These are phyloP conservation scores for Phialophora tarda DNA, from an alignment of 2,329 filamentous ascomycete species.

Conservation along the genomic window DNA sequence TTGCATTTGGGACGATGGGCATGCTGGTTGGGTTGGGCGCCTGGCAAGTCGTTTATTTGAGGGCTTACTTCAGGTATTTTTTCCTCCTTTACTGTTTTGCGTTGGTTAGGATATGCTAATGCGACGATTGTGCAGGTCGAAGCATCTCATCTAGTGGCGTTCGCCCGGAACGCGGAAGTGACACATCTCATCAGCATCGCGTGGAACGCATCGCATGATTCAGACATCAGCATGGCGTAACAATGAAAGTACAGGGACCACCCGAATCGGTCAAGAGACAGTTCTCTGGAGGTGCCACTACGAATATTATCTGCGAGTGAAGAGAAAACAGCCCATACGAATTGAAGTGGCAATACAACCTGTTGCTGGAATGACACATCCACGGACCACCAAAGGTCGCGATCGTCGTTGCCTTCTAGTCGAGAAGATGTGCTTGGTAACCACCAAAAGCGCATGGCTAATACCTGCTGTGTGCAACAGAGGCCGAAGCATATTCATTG, in stretches of 20 bases:
- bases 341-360: slow-evolving; percentile 1
- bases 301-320: neutral
- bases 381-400: neutral
- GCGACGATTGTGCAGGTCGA: slow-evolving; percentile 56
- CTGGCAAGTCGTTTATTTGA: slow-evolving; percentile 97
- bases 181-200: neutral
- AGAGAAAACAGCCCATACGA: neutral
- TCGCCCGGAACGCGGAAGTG: neutral
- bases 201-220: neutral
- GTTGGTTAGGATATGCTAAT: neutral
- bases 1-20: slow-evolving; percentile 90
- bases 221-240: neutral
- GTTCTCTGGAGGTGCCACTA: neutral
- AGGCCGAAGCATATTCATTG: neutral
- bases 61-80: slow-evolving; percentile 87
- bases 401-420: neutral
- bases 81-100: slow-evolving; percentile 6
- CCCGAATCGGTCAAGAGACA: neutral
- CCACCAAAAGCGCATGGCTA: neutral
- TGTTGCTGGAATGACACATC: neutral
- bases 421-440: neutral
- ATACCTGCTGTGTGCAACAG: neutral
- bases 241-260: neutral
- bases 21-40: slow-evolving; percentile 86
- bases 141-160: slow-evolving; percentile 67